Percentiles rank a stretch among this genome's conserved stretches.
Conservation (phyloP, 306 rosid species). For the Sindora glabra region DNA sequence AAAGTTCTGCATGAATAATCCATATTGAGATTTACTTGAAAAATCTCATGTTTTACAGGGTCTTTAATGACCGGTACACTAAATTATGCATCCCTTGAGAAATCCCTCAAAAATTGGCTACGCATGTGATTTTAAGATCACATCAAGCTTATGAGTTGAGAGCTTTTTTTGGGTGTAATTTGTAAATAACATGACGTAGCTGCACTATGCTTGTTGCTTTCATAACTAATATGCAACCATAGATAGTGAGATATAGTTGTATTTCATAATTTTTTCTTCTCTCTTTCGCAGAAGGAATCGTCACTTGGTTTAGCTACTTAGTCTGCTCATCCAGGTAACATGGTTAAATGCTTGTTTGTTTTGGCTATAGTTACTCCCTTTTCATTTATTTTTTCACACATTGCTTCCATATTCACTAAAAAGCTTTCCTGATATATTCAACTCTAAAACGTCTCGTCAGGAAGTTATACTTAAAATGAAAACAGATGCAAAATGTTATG, state of each 20-base stretch:
- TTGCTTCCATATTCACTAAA: neutral
- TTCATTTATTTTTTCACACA: neutral
- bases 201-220: no score
- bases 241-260: no score
- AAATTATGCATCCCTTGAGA: no score
- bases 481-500: neutral
- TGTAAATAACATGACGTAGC: no score
- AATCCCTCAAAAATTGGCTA: no score
- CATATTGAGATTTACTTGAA: neutral
- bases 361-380: neutral
- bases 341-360: neutral
- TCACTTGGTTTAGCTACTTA: constrained; percentile 15
- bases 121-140: no score
- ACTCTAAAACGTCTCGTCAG: neutral
- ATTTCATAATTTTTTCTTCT: constrained; percentile 11
- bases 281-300: constrained; percentile 16
- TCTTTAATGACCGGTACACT: neutral
- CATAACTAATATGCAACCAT: no score
- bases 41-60: neutral
- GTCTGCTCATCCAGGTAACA: constrained; percentile 23
- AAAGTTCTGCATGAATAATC: neutral
- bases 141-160: no score
- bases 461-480: neutral
- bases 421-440: neutral
- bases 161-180: no score